Evolutionary conservation across 108 stramenopile species (phyloP), one percentile per base, ranked within the genome.

Genomic region (Hondaea fermentalgiana): DNA sequence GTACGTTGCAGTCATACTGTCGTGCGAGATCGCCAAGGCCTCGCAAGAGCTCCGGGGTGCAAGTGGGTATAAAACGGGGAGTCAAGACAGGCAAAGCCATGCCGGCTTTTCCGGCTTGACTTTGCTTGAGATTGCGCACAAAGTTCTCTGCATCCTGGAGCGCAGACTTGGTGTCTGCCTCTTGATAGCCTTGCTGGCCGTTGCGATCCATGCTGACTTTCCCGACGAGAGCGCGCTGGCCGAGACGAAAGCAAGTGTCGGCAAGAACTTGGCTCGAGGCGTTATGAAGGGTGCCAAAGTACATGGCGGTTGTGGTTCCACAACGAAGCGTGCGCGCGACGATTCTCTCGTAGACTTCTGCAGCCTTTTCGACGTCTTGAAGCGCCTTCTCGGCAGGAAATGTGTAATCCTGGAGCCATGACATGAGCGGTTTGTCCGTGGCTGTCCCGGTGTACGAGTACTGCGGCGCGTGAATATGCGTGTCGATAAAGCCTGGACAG

Each of bases 201-300:
- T 96, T 94, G n/a, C 94, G 91, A 88, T 96, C 95, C 95, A 96
- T 96, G 90, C 91, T 89, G 57, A 96, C 95, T 89, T 95, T 95
- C 12, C 95, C 95, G n/a, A 95, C 92, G 53, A 93, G 88, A 5
- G 95, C 95, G n/a, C 95, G 92, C 64, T 95, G 94, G n/a, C 95
- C 95, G 17, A 72, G 60, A 12, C 88, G 60, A n/a, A 89, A 35
- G 47, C 92, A 89, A 5, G 93, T 87, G 76, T 95, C 94, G 47
- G 93, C 94, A 44, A 95, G 91, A 0, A 90, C 69, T 90, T 94
- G 91, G 90, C 92, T 92, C 17, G 94, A 92, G 19, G 92, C 88
- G 29, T 93, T 57, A 90, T 96, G 94, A 47, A 95, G 19, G 19
- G 93, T 95, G 5, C 87, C 95, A 90, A 93, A 95, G 88, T 95